Conservation (phyloP, 352 stramenopile genomes). For the Saprolegnia diclina region DNA sequence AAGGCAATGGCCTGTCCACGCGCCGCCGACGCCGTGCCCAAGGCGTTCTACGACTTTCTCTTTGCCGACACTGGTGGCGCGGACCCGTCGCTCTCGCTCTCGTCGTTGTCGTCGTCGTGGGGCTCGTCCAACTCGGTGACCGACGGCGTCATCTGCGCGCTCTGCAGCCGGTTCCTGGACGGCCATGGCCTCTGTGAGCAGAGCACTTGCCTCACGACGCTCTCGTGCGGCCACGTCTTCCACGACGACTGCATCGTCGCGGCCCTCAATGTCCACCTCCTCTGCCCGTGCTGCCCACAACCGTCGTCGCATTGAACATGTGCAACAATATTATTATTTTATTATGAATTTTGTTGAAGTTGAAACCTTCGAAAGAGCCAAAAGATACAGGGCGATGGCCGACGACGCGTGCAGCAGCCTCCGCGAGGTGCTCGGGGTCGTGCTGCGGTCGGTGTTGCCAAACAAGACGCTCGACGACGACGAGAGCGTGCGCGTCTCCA, state of each 20-base stretch:
- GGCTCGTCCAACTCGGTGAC: conserved; percentile 4
- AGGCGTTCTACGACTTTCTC: conserved; percentile 13
- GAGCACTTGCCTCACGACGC: conserved; percentile 50
- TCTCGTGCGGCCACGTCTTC: conserved; percentile 59
- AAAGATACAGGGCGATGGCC: not conserved
- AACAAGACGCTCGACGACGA: conserved; percentile 6
- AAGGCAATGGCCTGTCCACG: not conserved
- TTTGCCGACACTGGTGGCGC: not conserved
- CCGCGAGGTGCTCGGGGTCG: conserved; percentile 1
- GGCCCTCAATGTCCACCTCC: conserved; percentile 62
- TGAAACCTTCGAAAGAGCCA: too few relatives aligned
- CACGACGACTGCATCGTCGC: conserved; percentile 75
- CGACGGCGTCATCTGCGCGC: not conserved
- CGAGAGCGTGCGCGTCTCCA: conserved; percentile 5
- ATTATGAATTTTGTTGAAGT: not conserved
- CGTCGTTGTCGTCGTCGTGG: not conserved
- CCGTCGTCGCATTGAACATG: not conserved
- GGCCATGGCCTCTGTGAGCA: not conserved
- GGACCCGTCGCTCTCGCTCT: not conserved
- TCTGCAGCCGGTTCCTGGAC: not conserved
- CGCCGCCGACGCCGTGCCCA: not conserved
- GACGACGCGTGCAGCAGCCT: not conserved
- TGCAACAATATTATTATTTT: not conserved
- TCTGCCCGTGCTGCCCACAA: conserved; percentile 47
- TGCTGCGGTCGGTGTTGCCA: not conserved